Percentiles rank a stretch among this genome's conserved stretches.
Evolutionary conservation across 2,329 filamentous ascomycete genomes (phyloP).

Genomic region (Gaeumannomyces sp.): DNA sequence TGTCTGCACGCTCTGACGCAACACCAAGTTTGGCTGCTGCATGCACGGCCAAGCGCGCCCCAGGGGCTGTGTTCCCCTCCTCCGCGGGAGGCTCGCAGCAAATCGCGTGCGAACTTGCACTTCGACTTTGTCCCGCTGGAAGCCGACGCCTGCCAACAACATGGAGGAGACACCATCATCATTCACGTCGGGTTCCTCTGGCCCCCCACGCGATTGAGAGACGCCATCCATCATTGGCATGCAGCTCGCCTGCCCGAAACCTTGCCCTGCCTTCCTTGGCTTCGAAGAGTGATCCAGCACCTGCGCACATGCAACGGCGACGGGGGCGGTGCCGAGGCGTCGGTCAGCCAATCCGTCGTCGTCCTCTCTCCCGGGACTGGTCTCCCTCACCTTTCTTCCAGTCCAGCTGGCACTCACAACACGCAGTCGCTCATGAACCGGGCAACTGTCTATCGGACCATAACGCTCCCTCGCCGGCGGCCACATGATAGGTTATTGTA

Average conservation of each 20-base stretch:
- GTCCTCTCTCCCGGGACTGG: no score
- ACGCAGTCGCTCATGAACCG: neutral
- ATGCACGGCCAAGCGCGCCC: no score
- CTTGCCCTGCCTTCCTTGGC: neutral
- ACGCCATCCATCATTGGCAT: no score
- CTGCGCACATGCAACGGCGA: neutral
- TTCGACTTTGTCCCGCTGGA: neutral
- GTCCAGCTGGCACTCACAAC: no score
- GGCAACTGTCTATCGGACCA: neutral
- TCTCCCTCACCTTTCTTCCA: neutral
- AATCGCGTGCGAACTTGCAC: neutral
- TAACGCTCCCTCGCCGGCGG: neutral
- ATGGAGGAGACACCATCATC: no score
- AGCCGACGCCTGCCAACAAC: neutral
- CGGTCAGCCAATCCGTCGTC: neutral
- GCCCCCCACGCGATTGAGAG: no score
- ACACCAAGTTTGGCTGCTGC: neutral
- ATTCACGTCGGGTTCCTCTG: neutral
- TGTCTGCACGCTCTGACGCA: neutral
- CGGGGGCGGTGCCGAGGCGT: neutral
- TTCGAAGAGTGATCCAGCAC: neutral
- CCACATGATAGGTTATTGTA: neutral
- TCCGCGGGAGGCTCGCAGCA: neutral
- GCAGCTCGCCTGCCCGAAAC: no score
- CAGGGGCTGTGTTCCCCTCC: neutral